Percentiles rank a stretch among this genome's conserved stretches.
These are phyloP conservation scores for Zelonia costaricensis DNA, from an alignment of 208 protist genomes.

Conservation along the genomic window DNA sequence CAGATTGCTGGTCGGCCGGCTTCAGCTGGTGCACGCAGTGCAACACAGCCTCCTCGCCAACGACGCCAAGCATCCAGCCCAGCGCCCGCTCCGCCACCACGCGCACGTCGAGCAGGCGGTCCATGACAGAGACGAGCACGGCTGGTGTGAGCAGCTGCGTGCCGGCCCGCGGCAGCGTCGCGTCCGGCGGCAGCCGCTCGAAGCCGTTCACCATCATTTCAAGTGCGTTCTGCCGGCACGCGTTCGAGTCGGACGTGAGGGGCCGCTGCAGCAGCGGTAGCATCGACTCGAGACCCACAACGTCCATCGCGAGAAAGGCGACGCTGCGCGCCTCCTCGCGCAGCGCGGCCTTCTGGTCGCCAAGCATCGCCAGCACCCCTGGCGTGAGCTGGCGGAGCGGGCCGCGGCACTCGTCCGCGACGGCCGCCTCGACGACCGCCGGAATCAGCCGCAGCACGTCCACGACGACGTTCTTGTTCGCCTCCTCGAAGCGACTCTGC, in stretches of 20 bases:
- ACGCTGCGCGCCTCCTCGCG: slow-evolving; percentile 78
- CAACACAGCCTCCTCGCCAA: slow-evolving; percentile 66
- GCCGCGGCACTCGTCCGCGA: slow-evolving; percentile 35
- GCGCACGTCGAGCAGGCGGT: slow-evolving; percentile 83
- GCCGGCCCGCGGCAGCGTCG: slow-evolving; percentile 38
- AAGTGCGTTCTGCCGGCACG: slow-evolving; percentile 70
- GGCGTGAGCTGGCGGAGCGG: slow-evolving; percentile 60
- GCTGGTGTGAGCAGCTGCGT: slow-evolving; percentile 56
- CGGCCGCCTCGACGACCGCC: slow-evolving; percentile 53
- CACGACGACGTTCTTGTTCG: slow-evolving; percentile 88
- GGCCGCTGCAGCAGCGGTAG: slow-evolving; percentile 74
- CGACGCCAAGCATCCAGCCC: slow-evolving; percentile 57
- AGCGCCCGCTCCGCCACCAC: slow-evolving; percentile 74
- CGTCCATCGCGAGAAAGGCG: slow-evolving; percentile 50
- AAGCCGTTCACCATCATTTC: slow-evolving; percentile 78
- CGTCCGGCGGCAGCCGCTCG: slow-evolving; percentile 39
- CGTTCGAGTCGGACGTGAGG: slow-evolving; percentile 73
- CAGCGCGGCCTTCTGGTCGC: slow-evolving; percentile 77
- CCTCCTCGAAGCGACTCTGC: slow-evolving; percentile 71
- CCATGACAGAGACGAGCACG: slow-evolving; percentile 73
- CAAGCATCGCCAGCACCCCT: slow-evolving; percentile 67
- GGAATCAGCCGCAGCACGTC: slow-evolving; percentile 78
- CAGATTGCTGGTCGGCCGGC: slow-evolving; percentile 77
- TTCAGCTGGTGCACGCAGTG: slow-evolving; percentile 62
- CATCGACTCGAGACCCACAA: slow-evolving; percentile 63